phyloP scores from a whole-genome alignment of 2,329 filamentous ascomycete species.

The Aspergillus sp. region DNA sequence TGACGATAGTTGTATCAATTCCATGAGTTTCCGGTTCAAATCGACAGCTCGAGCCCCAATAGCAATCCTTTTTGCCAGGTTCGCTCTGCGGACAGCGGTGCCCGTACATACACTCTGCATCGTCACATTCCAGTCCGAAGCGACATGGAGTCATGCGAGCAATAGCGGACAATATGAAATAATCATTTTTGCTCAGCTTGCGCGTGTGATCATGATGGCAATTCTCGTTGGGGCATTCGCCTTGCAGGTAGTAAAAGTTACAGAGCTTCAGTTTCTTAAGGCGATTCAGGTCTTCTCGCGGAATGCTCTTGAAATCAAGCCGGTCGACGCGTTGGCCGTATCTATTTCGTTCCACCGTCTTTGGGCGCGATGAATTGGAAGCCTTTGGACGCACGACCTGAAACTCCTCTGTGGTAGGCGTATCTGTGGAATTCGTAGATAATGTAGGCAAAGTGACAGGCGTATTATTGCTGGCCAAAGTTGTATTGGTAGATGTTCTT shows the following conservation, averaged over 20 bases:
- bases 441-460: slow-evolving; percentile 9
- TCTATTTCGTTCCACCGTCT: slow-evolving; percentile 50
- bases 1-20: slow-evolving; percentile 52
- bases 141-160: slow-evolving; percentile 58
- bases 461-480: slow-evolving; percentile 28
- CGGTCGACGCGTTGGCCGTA: slow-evolving; percentile 54
- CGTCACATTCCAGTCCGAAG: slow-evolving; percentile 51
- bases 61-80: slow-evolving; percentile 48
- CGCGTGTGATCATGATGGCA: slow-evolving; percentile 51
- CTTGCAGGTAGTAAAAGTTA: slow-evolving; percentile 55
- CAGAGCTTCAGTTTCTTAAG: slow-evolving; percentile 58
- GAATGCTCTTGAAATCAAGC: slow-evolving; percentile 45
- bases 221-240: slow-evolving; percentile 50
- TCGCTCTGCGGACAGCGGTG: slow-evolving; percentile 54
- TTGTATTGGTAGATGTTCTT: slow-evolving; percentile 35
- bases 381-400: slow-evolving; percentile 34
- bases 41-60: slow-evolving; percentile 52
- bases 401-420: slow-evolving; percentile 32
- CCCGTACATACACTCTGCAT: slow-evolving; percentile 57
- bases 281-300: slow-evolving; percentile 50
- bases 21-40: slow-evolving; percentile 53
- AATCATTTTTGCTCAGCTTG: slow-evolving; percentile 48
- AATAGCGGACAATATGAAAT: slow-evolving; percentile 50
- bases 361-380: slow-evolving; percentile 20
- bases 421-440: slow-evolving; percentile 31